Evolutionary conservation across 177 flowering plant species (phyloP).

Genomic region (Tripterygium wilfordii): DNA sequence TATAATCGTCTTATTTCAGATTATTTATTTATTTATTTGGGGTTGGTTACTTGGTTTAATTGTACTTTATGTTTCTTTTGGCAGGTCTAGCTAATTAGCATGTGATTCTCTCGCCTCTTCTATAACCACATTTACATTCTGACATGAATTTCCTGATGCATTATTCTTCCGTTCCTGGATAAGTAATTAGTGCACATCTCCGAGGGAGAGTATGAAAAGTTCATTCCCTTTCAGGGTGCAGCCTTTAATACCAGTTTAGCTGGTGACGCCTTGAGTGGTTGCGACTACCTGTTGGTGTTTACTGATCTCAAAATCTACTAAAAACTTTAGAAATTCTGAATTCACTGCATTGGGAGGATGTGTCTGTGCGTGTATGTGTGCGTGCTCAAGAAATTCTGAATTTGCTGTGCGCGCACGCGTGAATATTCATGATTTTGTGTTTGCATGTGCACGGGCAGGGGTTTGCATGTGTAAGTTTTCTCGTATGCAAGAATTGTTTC

Average conservation of each 20-base stretch:
- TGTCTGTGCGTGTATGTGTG: too few relatives aligned
- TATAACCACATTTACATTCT: conserved; percentile 1
- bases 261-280: conserved; percentile 17
- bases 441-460: too few relatives aligned
- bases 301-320: conserved; percentile 10
- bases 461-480: too few relatives aligned
- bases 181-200: too few relatives aligned
- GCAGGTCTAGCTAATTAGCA: conserved; percentile 19
- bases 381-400: too few relatives aligned
- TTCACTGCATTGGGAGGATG: not conserved
- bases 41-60: too few relatives aligned
- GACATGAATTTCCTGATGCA: conserved; percentile 11
- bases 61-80: not conserved
- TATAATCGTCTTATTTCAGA: too few relatives aligned
- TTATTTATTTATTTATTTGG: too few relatives aligned
- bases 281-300: conserved; percentile 13
- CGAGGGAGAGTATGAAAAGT: too few relatives aligned
- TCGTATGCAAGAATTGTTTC: too few relatives aligned
- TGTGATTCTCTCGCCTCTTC: conserved; percentile 10
- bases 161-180: conserved; percentile 1
- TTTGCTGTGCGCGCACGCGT: too few relatives aligned
- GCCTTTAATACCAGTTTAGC: conserved; percentile 1
- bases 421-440: too few relatives aligned
- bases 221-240: conserved; percentile 1
- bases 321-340: conserved; percentile 12